Evolutionary conservation across 1,284 basidiomycete genomes (phyloP).

Genomic region (Malassezia nana): DNA sequence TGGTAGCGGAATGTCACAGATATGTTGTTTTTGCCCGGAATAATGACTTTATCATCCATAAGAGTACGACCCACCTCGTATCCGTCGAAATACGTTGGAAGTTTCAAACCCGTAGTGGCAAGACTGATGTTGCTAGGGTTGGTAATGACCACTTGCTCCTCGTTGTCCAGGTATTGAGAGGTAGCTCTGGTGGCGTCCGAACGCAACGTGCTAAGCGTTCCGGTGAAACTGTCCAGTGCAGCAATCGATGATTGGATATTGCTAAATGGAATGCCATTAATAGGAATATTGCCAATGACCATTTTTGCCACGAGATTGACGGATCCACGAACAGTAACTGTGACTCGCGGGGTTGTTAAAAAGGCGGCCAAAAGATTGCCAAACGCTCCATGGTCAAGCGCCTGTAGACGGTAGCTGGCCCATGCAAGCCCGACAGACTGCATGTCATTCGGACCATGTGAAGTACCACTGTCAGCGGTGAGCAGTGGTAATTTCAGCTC

Average conservation of each 20-base stretch:
- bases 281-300: slow-evolving; percentile 60
- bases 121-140: slow-evolving; percentile 54
- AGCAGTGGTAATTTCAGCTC: slow-evolving; percentile 55
- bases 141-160: slow-evolving; percentile 8
- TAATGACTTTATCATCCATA: slow-evolving; percentile 51
- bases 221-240: slow-evolving; percentile 49
- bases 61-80: slow-evolving; percentile 49
- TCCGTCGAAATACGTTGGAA: slow-evolving; percentile 57
- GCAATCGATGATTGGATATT: slow-evolving; percentile 54
- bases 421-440: slow-evolving; percentile 56
- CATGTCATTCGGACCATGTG: slow-evolving; percentile 58
- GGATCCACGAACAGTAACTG: slow-evolving; percentile 56
- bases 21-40: slow-evolving; percentile 56
- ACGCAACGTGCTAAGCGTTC: slow-evolving; percentile 50
- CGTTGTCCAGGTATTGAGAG: background rate
- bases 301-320: slow-evolving; percentile 60
- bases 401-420: slow-evolving; percentile 54
- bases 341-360: slow-evolving; percentile 53
- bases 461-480: slow-evolving; percentile 57
- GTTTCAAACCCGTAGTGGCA: slow-evolving; percentile 55
- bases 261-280: slow-evolving; percentile 59
- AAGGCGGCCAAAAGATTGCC: slow-evolving; percentile 57
- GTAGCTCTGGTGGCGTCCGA: background rate
- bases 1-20: slow-evolving; percentile 55
- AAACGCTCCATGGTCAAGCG: slow-evolving; percentile 57